phyloP scores from a whole-genome alignment of 768 basidiomycete genomes.

The Wakefieldia striispora region DNA sequence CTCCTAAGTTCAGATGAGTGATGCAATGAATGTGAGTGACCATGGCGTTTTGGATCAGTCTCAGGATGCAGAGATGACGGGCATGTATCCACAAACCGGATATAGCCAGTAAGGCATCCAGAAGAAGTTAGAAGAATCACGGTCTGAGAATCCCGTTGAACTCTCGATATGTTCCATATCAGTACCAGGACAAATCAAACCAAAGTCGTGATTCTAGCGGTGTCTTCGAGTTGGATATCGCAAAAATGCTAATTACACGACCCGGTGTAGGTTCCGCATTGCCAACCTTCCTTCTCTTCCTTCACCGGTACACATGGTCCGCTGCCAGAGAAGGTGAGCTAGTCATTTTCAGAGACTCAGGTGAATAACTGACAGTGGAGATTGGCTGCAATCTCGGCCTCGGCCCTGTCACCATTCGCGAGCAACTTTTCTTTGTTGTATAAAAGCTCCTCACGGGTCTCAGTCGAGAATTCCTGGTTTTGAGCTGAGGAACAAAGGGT shows the following conservation, averaged over 20 bases:
- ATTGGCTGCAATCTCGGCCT: slow-evolving; percentile 97
- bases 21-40: neutral
- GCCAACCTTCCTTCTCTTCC: neutral
- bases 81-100: slow-evolving; percentile 1
- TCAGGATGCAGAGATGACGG: neutral
- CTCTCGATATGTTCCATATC: neutral
- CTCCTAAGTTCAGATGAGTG: neutral
- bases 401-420: slow-evolving; percentile 92
- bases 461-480: slow-evolving; percentile 97
- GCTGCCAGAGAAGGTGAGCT: slow-evolving; percentile 44
- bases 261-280: slow-evolving; percentile 7
- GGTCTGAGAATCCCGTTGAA: neutral
- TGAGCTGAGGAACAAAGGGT: slow-evolving; percentile 56
- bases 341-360: slow-evolving; percentile 10
- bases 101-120: neutral
- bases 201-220: neutral
- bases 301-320: slow-evolving; percentile 84
- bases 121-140: neutral
- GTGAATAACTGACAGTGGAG: slow-evolving; percentile 55
- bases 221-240: slow-evolving; percentile 5
- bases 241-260: slow-evolving; percentile 25
- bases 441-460: slow-evolving; percentile 95
- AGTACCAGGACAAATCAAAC: slow-evolving; percentile 1
- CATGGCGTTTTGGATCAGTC: neutral
- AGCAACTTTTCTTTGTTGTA: slow-evolving; percentile 99